These are phyloP conservation scores for Xerocomus minutiporus DNA, from an alignment of 1,284 basidiomycete species.

Conservation along the genomic window DNA sequence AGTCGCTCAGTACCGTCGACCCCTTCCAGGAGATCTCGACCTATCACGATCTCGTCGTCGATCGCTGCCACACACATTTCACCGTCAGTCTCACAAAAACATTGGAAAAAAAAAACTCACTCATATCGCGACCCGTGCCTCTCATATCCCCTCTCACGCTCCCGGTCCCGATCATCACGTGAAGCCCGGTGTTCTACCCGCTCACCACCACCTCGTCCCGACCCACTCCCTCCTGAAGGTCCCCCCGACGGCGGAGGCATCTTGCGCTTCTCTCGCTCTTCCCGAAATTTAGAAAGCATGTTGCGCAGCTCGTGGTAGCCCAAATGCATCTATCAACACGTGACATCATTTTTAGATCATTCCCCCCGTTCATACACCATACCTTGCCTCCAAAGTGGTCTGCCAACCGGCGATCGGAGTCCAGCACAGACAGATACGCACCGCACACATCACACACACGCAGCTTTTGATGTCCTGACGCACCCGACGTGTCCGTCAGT, in stretches of 20 bases:
- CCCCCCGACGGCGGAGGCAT: conserved; percentile 41
- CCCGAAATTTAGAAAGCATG: conserved; percentile 84
- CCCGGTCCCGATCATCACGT: conserved; percentile 61
- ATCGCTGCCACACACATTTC: conserved; percentile 36
- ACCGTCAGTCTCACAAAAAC: conserved; percentile 10
- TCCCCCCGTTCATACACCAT: conserved; percentile 26
- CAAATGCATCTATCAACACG: conserved; percentile 81
- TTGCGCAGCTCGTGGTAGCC: conserved; percentile 97
- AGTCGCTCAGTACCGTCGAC: conserved; percentile 52
- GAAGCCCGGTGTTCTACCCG: conserved; percentile 50
- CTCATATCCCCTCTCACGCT: conserved; percentile 65
- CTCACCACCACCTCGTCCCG: conserved; percentile 36
- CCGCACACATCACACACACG: conserved; percentile 99
- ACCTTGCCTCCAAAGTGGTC: conserved; percentile 99
- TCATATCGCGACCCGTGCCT: conserved; percentile 70
- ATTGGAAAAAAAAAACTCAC: conserved; percentile 42
- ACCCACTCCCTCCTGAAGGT: conserved; percentile 32
- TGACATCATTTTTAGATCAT: conserved; percentile 18
- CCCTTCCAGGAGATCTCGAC: conserved; percentile 69
- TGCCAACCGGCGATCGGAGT: conserved; percentile 96
- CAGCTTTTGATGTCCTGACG: conserved; percentile 97
- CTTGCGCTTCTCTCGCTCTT: conserved; percentile 82
- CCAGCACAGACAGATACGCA: conserved; percentile 95
- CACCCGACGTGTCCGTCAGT: conserved; percentile 96
- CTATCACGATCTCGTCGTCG: conserved; percentile 70